phyloP scores from a whole-genome alignment of 805 yeast species.

The Wickerhamomyces queroliae region DNA sequence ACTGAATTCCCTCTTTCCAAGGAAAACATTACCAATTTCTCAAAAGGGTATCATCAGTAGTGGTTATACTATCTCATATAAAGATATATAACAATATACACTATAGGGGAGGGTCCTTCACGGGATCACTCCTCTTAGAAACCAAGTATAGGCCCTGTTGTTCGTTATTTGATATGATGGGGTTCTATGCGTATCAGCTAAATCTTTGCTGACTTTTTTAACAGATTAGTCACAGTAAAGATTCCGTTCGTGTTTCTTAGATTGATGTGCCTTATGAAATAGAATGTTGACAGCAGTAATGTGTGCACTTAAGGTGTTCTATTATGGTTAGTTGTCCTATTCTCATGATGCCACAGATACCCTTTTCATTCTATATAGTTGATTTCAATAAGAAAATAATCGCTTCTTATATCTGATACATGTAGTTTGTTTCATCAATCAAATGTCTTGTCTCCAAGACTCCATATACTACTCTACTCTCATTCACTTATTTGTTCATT shows the following conservation, averaged over 20 bases:
- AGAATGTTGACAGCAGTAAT: constrained; percentile 11
- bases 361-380: constrained; percentile 1
- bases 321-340: constrained; percentile 19
- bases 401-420: background rate
- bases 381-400: no score
- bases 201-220: constrained; percentile 64
- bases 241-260: constrained; percentile 79
- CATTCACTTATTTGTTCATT: no score
- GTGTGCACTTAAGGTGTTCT: constrained; percentile 17
- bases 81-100: constrained; percentile 50
- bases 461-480: background rate
- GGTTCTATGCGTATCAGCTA: constrained; percentile 48
- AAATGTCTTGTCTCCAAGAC: background rate
- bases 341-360: constrained; percentile 22
- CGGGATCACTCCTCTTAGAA: constrained; percentile 17
- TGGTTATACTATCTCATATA: constrained; percentile 69
- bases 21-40: constrained; percentile 19
- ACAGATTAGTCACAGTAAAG: constrained; percentile 66
- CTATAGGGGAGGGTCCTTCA: constrained; percentile 14
- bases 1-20: constrained; percentile 17
- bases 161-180: constrained; percentile 22
- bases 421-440: background rate
- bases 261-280: constrained; percentile 27
- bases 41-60: constrained; percentile 58
- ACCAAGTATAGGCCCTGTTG: constrained; percentile 21